phyloP scores from a whole-genome alignment of 2,329 filamentous ascomycete species.

The Claviceps humidiphila region DNA sequence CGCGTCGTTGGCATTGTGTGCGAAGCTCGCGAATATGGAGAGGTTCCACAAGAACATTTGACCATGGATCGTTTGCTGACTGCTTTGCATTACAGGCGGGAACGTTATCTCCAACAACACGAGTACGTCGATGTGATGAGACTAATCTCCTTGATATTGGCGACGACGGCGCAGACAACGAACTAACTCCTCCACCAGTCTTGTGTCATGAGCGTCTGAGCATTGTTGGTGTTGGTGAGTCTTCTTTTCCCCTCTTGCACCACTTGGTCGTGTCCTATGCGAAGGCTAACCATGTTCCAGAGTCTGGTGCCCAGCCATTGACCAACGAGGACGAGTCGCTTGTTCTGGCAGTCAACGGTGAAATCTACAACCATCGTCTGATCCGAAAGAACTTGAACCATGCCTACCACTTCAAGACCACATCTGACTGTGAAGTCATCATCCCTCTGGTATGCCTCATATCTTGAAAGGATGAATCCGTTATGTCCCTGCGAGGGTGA shows the following conservation, averaged over 20 bases:
- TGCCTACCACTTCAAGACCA: conserved; percentile 93
- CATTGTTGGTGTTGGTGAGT: conserved; percentile 89
- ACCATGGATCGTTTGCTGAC: background rate
- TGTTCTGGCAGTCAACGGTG: conserved; percentile 92
- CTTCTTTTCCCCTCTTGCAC: background rate
- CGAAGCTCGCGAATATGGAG: too few relatives aligned
- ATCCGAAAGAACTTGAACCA: conserved; percentile 76
- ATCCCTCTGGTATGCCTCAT: conserved; percentile 67
- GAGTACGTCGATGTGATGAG: conserved; percentile 44
- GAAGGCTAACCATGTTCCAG: conserved; percentile 30
- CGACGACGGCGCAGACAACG: too few relatives aligned
- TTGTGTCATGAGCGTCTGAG: conserved; percentile 94
- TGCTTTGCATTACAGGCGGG: conserved; percentile 47
- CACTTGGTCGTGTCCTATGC: conserved; percentile 1
- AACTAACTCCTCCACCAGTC: conserved; percentile 37
- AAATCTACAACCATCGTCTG: conserved; percentile 98
- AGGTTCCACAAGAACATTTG: background rate
- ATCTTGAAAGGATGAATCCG: too few relatives aligned
- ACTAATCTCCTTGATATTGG: too few relatives aligned
- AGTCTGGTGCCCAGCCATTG: conserved; percentile 89
- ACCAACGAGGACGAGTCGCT: conserved; percentile 83
- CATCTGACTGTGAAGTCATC: conserved; percentile 97
- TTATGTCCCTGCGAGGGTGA: too few relatives aligned
- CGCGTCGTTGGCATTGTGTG: background rate
- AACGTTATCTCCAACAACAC: conserved; percentile 84